These are phyloP conservation scores for Spiromastix sp. DNA, from an alignment of 2,329 filamentous ascomycete species.

Conservation along the genomic window DNA sequence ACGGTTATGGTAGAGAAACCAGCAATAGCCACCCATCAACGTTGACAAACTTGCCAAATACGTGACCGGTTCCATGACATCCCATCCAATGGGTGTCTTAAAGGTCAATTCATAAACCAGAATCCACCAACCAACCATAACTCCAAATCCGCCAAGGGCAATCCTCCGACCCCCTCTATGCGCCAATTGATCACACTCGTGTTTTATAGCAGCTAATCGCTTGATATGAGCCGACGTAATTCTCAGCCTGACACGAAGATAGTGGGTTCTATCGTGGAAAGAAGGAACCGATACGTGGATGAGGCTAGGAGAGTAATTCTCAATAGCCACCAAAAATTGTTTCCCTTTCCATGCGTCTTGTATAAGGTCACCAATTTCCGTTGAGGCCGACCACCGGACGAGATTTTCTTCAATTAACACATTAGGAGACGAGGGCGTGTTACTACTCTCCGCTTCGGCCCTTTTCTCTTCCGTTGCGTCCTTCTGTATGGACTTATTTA, in stretches of 20 bases:
- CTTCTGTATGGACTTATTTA: neutral
- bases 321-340: neutral
- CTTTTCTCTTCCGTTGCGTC: neutral
- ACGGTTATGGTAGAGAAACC: constrained; percentile 87
- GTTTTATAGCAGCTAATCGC: constrained; percentile 61
- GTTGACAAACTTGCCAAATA: constrained; percentile 80
- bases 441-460: neutral
- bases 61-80: constrained; percentile 81
- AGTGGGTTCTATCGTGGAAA: constrained; percentile 85
- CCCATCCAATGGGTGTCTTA: constrained; percentile 72
- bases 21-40: constrained; percentile 82
- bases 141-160: constrained; percentile 67
- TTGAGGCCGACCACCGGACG: neutral
- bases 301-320: neutral
- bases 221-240: constrained; percentile 61
- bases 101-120: constrained; percentile 62
- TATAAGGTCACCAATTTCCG: neutral
- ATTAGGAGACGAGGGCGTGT: neutral
- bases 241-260: constrained; percentile 65
- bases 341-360: neutral
- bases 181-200: constrained; percentile 68
- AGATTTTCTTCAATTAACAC: neutral
- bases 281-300: constrained; percentile 74
- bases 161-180: constrained; percentile 68
- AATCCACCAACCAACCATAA: constrained; percentile 69